Evolutionary conservation across 208 protist genomes (phyloP), one percentile per base, ranked within the genome.

Genomic region (Tritrichomonas foetus): DNA sequence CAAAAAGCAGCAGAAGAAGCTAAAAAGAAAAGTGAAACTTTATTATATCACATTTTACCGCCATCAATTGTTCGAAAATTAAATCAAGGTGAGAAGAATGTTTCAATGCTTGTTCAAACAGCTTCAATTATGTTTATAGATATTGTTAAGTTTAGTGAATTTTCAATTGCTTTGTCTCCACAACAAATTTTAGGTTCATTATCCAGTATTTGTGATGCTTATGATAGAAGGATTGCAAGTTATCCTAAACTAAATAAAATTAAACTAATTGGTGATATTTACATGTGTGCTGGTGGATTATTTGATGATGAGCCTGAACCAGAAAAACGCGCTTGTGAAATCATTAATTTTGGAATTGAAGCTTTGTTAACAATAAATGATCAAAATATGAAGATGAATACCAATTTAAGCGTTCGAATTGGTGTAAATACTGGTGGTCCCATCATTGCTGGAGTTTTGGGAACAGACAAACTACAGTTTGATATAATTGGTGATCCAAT

Each of bases 401-500:
- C 74, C 3, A 49, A 82, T 14, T 53, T 82, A 53, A 3, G 50
- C 16, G 8, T 82, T 22, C 47, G 74, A 53, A 50, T 82, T 44
- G 74, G 74, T 9, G 41, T 82, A 3, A 82, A 82, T 44, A 82
- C n/a, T n/a, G n/a, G n/a, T n/a, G n/a, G n/a, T n/a, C n/a, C n/a
- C n/a, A n/a, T n/a, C n/a, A n/a, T n/a, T 30, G 74, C 74, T 33
- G 74, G 74, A 1, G 74, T 82, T 47, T 30, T 82, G 13, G 74
- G 74, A 1, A n/a, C 41, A 50, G 74, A 82, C 11, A 82, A 82
- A 30, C 74, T 41, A n/a, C 30, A 50, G 16, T 82, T 82, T 25
- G 74, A 82, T 82, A 82, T 82, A n/a, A 82, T 82, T 50, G 74
- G 74, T 9, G 74, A 82, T n/a, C n/a, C n/a, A n/a, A n/a, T n/a